Base-by-base conservation (phyloP, 257 asterid species). In the Petrea volubilis region DNA sequence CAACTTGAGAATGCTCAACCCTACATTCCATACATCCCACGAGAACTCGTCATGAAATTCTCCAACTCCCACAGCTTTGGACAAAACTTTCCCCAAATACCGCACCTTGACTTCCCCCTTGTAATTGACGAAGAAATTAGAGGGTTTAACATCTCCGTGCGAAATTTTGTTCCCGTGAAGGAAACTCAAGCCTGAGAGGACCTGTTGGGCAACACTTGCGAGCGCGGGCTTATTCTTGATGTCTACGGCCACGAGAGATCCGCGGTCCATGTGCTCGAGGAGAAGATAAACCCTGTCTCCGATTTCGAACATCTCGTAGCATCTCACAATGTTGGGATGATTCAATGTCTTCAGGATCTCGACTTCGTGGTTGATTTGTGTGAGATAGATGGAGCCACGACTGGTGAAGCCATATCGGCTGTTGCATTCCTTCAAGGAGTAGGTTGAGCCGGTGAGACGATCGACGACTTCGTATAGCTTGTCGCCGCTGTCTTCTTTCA, bases 21-120 rank as follows among this genome's bases (percentile, higher is more conserved):
- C 84, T 36, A 68, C 46, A 49, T 55, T 44, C 84, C 84, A 80
- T 14, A 76, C 4, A 68, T 80, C 84, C 84, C 81, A 80, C 1
- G 69, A 71, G 38, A 75, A 80, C 15, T 57, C 74, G 56, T 75
- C 84, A 27, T 75, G 56, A 15, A 68, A 7, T n/a, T 21, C 70
- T 18, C 70, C 76, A 29, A 60, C 24, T 5, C 0, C 7, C 15
- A 25, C 0, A 0, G 64, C 43, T 17, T 24, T 23, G 13, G 74
- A 43, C 52, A 76, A 6, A 28, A 13, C 13, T n/a, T 43, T 68
- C 59, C 81, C 84, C 5, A 29, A 11, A 50, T 72, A 76, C 60
- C 72, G 14, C 38, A 76, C 68, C 81, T 76, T 80, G 51, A 76
- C 57, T 15, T 72, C 67, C 28, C 21, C 43, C 15, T 1, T 9